These are phyloP conservation scores for Arthrobotrys sinensis DNA, from an alignment of 2,329 filamentous ascomycete species.

Conservation along the genomic window DNA sequence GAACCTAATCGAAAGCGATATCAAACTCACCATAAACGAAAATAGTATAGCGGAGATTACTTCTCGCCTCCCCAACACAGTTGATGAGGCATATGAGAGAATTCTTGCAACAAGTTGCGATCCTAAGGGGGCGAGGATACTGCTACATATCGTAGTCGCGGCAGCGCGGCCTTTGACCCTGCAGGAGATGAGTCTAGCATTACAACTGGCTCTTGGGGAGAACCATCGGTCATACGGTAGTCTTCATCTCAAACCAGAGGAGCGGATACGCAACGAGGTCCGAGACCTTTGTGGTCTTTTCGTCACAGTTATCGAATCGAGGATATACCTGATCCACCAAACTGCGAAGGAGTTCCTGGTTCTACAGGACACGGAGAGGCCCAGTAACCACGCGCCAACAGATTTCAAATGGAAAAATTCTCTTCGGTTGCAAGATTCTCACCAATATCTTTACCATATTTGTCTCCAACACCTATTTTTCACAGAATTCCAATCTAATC, in stretches of 20 bases:
- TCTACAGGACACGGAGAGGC: neutral
- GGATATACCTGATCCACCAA: constrained; percentile 62
- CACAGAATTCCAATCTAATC: neutral
- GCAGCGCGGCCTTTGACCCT: constrained; percentile 66
- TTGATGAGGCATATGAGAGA: constrained; percentile 67
- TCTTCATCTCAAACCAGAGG: constrained; percentile 60
- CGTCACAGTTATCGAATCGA: constrained; percentile 65
- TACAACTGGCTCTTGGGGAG: constrained; percentile 61
- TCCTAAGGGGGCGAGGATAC: constrained; percentile 62
- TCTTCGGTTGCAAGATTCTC: neutral
- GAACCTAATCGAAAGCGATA: constrained; percentile 63
- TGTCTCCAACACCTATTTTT: neutral
- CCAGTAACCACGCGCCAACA: neutral
- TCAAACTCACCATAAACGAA: constrained; percentile 63
- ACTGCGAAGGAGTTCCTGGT: constrained; percentile 68
- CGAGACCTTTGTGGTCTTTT: constrained; percentile 67
- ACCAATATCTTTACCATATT: neutral
- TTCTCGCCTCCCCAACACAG: constrained; percentile 63
- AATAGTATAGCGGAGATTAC: constrained; percentile 44
- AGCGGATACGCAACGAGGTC: constrained; percentile 61
- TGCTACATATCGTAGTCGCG: constrained; percentile 63
- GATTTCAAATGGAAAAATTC: neutral
- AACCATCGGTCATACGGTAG: constrained; percentile 37
- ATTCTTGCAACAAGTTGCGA: constrained; percentile 66
- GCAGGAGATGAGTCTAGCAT: constrained; percentile 66